These are phyloP conservation scores for Diaporthe sp. DNA, from an alignment of 2,329 filamentous ascomycete species.

Conservation along the genomic window DNA sequence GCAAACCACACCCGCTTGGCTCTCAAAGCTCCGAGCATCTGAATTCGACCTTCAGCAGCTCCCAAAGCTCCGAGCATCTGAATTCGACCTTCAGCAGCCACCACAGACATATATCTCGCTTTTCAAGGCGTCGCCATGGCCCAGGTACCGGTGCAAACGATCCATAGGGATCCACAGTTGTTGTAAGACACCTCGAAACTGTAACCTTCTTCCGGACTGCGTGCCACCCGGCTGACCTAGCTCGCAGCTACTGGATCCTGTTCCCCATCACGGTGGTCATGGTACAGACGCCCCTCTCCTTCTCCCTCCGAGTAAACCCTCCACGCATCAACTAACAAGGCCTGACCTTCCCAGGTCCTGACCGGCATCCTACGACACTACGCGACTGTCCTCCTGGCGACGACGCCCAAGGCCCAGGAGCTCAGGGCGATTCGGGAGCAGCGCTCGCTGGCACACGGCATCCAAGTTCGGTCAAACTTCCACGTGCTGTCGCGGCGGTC, in stretches of 20 bases:
- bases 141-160: conserved; percentile 88
- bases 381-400: conserved; percentile 89
- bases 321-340: background rate
- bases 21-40: background rate
- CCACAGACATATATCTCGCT: background rate
- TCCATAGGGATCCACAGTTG: conserved; percentile 96
- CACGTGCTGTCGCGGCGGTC: conserved; percentile 80
- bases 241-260: conserved; percentile 93
- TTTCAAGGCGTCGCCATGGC: conserved; percentile 70
- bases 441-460: conserved; percentile 82
- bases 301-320: background rate
- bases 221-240: conserved; percentile 34
- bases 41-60: background rate
- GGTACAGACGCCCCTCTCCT: conserved; percentile 58
- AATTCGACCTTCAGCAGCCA: conserved; percentile 2
- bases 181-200: conserved; percentile 72
- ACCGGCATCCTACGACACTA: conserved; percentile 98
- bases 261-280: conserved; percentile 98
- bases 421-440: conserved; percentile 85
- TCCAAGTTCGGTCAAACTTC: conserved; percentile 86
- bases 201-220: conserved; percentile 5
- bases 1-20: background rate
- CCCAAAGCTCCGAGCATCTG: background rate
- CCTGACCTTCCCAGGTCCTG: conserved; percentile 68
- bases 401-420: conserved; percentile 83